A percentile compares a stretch with the other conserved stretches of the same genome.
These are phyloP conservation scores for Sisymbrium irio DNA, from an alignment of 345 rosid genomes.

Conservation along the genomic window DNA sequence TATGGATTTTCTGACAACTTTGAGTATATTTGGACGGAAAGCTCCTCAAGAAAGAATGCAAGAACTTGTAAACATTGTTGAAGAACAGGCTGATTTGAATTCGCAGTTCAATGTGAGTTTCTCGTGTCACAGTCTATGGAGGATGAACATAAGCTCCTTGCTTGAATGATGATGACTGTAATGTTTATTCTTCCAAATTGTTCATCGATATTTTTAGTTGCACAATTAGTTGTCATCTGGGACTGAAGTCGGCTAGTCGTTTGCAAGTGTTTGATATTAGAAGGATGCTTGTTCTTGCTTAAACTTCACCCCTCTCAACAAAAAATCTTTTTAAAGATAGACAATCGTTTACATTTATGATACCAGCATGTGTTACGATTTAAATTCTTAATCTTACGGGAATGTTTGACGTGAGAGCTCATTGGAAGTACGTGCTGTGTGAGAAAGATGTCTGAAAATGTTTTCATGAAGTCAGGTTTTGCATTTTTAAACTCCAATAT, in stretches of 20 bases:
- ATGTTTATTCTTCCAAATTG: background rate
- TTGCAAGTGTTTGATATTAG: background rate
- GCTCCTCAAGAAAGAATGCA: conserved; percentile 89
- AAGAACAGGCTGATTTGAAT: conserved; percentile 94
- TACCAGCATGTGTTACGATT: background rate
- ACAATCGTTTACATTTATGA: background rate
- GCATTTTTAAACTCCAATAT: background rate
- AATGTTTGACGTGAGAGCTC: background rate
- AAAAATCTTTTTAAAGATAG: background rate
- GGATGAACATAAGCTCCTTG: background rate
- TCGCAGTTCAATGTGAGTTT: conserved; percentile 70
- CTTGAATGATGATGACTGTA: background rate
- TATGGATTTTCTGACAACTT: conserved; percentile 77
- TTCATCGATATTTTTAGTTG: background rate
- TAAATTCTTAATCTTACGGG: background rate
- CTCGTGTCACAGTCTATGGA: background rate
- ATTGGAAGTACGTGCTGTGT: background rate
- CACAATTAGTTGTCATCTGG: background rate
- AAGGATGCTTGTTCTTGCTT: background rate
- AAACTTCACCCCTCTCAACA: background rate
- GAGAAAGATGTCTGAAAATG: background rate
- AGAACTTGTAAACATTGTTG: conserved; percentile 75
- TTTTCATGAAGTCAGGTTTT: background rate
- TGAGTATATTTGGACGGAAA: conserved; percentile 83
- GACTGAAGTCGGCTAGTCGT: background rate